phyloP scores from a whole-genome alignment of 164 flowering plant species.

The Paratinospora sagittata region DNA sequence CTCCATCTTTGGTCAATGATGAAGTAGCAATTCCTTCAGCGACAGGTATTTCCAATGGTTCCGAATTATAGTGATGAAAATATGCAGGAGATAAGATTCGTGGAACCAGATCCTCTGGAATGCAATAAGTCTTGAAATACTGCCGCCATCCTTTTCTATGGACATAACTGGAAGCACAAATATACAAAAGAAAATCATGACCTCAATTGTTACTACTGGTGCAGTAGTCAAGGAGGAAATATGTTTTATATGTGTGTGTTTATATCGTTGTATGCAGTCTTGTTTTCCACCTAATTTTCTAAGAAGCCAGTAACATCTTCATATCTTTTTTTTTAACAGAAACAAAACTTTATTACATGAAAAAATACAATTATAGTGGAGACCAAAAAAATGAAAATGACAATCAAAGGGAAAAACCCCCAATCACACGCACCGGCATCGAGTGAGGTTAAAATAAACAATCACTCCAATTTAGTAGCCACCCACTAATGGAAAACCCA shows the following conservation, averaged over 20 bases:
- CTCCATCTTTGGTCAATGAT: constrained; percentile 23
- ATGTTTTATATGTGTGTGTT: neutral
- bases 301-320: neutral
- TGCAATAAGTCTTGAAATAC: constrained; percentile 91
- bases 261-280: neutral
- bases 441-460: too few species aligned
- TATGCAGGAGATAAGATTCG: constrained; percentile 95
- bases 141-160: constrained; percentile 87
- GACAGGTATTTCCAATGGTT: constrained; percentile 27
- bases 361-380: too few species aligned
- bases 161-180: constrained; percentile 61
- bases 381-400: too few species aligned
- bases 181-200: neutral
- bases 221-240: neutral
- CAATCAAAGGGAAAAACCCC: too few species aligned
- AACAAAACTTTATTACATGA: too few species aligned
- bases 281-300: neutral
- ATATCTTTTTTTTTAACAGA: neutral
- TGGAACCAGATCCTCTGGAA: constrained; percentile 98
- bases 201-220: neutral
- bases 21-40: constrained; percentile 25
- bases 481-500: too few species aligned
- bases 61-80: constrained; percentile 92
- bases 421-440: too few species aligned
- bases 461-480: too few species aligned